Evolutionary conservation across 1,284 basidiomycete genomes (phyloP).

Genomic region (Gastroboletus turbinatus): DNA sequence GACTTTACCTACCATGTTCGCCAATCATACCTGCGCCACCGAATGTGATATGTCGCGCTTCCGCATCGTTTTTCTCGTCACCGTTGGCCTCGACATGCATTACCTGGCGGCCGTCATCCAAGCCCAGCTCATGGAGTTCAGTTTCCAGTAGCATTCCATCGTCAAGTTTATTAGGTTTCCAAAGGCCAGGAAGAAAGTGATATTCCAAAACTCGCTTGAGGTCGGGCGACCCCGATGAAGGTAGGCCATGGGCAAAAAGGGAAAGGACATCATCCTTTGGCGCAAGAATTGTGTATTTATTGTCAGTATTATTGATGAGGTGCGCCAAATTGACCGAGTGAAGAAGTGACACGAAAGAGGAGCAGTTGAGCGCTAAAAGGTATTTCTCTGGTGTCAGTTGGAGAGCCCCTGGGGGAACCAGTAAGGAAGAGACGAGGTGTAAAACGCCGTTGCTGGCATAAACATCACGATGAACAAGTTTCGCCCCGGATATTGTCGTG

Average conservation of each 20-base stretch:
- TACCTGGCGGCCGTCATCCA: constrained; percentile 73
- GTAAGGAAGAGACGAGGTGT: constrained; percentile 83
- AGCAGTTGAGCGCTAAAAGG: constrained; percentile 86
- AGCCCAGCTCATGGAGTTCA: constrained; percentile 64
- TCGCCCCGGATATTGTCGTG: constrained; percentile 64
- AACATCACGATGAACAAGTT: constrained; percentile 72
- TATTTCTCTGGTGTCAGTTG: constrained; percentile 91
- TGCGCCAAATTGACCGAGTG: constrained; percentile 77
- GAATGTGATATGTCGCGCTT: constrained; percentile 70
- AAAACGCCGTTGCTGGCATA: constrained; percentile 95
- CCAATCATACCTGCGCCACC: constrained; percentile 82
- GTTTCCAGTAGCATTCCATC: constrained; percentile 80
- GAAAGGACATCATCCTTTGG: constrained; percentile 85
- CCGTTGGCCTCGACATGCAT: constrained; percentile 67
- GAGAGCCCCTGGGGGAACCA: constrained; percentile 77
- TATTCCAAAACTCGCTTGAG: constrained; percentile 72
- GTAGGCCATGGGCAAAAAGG: constrained; percentile 55
- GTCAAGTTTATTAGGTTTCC: constrained; percentile 66
- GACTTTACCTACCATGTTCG: constrained; percentile 59
- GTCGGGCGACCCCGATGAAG: constrained; percentile 63
- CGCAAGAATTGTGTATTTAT: constrained; percentile 81
- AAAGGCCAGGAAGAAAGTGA: constrained; percentile 84
- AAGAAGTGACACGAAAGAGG: constrained; percentile 84
- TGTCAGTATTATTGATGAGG: constrained; percentile 76
- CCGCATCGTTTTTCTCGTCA: constrained; percentile 43